Evolutionary conservation across 2,329 filamentous ascomycete genomes (phyloP).

Genomic region (Rhynchosporium agropyri): DNA sequence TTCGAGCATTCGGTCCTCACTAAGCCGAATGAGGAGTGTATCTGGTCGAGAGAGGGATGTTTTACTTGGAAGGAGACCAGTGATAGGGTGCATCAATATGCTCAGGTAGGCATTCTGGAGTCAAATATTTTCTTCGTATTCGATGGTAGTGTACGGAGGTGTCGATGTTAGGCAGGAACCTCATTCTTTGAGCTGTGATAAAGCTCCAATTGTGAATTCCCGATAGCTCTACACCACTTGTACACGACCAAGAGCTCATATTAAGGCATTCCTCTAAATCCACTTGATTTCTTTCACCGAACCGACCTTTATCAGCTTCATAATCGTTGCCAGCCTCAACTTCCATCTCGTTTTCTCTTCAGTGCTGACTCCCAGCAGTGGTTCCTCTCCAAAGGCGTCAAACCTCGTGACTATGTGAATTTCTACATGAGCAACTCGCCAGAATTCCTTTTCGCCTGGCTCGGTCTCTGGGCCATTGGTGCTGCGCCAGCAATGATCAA

Average conservation of each 20-base stretch:
- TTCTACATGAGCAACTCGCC: constrained; percentile 69
- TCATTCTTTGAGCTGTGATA: too few relatives aligned
- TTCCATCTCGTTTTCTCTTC: too few relatives aligned
- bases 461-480: constrained; percentile 66
- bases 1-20: constrained; percentile 60
- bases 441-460: constrained; percentile 67
- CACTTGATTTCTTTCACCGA: too few relatives aligned
- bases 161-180: too few relatives aligned
- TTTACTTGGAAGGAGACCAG: constrained; percentile 62
- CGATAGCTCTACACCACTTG: too few relatives aligned
- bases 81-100: constrained; percentile 61
- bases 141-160: too few relatives aligned
- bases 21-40: constrained; percentile 56
- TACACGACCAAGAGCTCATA: too few relatives aligned
- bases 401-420: constrained; percentile 62
- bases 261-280: too few relatives aligned
- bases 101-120: constrained; percentile 49
- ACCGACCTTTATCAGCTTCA: too few relatives aligned
- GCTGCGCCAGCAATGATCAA: constrained; percentile 73
- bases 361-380: background rate
- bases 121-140: too few relatives aligned
- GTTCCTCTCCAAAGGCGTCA: constrained; percentile 60
- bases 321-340: too few relatives aligned
- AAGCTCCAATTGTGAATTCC: too few relatives aligned
- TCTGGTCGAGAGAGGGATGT: constrained; percentile 67